These are phyloP conservation scores for Solanum ossicruentum DNA, from an alignment of 257 asterid genomes.

Conservation along the genomic window DNA sequence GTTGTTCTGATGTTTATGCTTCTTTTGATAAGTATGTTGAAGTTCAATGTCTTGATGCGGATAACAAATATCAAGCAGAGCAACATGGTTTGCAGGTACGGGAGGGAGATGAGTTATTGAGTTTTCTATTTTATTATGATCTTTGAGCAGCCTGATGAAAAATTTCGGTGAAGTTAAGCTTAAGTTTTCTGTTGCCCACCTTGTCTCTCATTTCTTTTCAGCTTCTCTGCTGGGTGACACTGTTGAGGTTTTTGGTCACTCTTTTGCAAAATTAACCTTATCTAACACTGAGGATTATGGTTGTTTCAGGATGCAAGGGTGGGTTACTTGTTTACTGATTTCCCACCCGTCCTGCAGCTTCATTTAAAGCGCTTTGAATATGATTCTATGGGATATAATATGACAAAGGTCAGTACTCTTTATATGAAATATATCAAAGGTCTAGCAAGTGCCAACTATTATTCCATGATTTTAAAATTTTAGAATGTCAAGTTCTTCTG, in stretches of 20 bases:
- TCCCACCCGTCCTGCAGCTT: constrained; percentile 99
- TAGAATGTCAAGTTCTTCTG: neutral
- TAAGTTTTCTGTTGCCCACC: neutral
- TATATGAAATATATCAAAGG: neutral
- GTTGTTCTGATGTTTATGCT: constrained; percentile 89
- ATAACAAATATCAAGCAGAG: constrained; percentile 84
- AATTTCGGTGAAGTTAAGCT: neutral
- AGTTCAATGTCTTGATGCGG: constrained; percentile 93
- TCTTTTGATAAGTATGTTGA: constrained; percentile 96
- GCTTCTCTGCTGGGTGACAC: neutral
- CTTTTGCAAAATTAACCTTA: neutral
- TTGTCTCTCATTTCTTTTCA: neutral
- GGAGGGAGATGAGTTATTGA: neutral
- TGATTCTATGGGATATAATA: constrained; percentile 79
- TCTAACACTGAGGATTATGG: neutral
- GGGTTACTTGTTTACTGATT: constrained; percentile 87
- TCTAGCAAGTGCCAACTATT: neutral
- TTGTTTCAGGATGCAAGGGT: constrained; percentile 82
- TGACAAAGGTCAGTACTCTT: constrained; percentile 69
- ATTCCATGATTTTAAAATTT: neutral
- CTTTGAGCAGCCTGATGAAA: neutral
- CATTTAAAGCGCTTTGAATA: constrained; percentile 97
- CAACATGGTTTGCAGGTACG: constrained; percentile 77
- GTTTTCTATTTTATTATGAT: neutral
- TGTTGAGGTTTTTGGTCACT: neutral